A percentile compares a stretch with the other conserved stretches of the same genome.
phyloP scores from a whole-genome alignment of 2,329 filamentous ascomycete genomes.

The Ilyonectria sp. region DNA sequence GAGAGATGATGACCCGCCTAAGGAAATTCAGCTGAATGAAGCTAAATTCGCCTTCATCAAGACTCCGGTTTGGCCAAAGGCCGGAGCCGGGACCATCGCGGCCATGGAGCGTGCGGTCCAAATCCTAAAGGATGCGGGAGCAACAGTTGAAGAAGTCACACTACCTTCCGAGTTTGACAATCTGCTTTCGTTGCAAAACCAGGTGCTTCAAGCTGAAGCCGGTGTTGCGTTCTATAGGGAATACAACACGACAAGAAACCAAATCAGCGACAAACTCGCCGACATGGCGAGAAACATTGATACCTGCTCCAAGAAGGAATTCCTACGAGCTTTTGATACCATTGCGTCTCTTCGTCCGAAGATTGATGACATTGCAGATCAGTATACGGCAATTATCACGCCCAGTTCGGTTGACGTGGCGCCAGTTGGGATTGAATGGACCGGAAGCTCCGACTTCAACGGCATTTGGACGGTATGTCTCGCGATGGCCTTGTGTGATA shows the following conservation, averaged over 20 bases:
- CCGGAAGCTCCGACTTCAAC: slow-evolving; percentile 67
- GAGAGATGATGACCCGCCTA: slow-evolving; percentile 61
- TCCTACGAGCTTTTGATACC: slow-evolving; percentile 66
- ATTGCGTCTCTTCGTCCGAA: slow-evolving; percentile 65
- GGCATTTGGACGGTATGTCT: slow-evolving; percentile 62
- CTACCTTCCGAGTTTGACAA: slow-evolving; percentile 62
- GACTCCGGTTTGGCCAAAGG: slow-evolving; percentile 64
- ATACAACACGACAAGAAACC: slow-evolving; percentile 60
- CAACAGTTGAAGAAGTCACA: slow-evolving; percentile 65
- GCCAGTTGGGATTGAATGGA: slow-evolving; percentile 63
- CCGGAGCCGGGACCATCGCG: slow-evolving; percentile 54
- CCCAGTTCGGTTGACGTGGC: slow-evolving; percentile 72
- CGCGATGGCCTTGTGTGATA: slow-evolving; percentile 30
- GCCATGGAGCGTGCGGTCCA: slow-evolving; percentile 55
- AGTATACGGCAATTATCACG: slow-evolving; percentile 69
- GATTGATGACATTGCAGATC: slow-evolving; percentile 63
- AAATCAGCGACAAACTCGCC: slow-evolving; percentile 58
- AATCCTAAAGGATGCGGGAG: slow-evolving; percentile 60
- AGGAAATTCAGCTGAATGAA: slow-evolving; percentile 54
- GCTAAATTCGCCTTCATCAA: slow-evolving; percentile 66
- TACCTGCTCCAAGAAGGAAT: slow-evolving; percentile 58
- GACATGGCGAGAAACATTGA: slow-evolving; percentile 65
- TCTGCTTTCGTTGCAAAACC: slow-evolving; percentile 56
- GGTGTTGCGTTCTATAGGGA: slow-evolving; percentile 66
- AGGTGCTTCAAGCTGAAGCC: slow-evolving; percentile 66